Conservation (phyloP, 345 rosid species). For the Salix udensis region DNA sequence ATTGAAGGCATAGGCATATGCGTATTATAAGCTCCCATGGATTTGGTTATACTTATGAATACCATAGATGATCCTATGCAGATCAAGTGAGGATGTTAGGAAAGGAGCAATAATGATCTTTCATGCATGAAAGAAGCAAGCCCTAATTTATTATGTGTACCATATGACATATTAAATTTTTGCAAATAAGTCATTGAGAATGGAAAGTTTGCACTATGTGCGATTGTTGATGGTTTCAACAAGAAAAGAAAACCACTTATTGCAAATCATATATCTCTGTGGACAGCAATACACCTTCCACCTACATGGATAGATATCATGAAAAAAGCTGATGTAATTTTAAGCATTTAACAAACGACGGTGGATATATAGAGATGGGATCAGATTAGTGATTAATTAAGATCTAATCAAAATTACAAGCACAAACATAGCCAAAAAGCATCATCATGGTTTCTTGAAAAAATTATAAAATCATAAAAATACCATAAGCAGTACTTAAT, state of each 20-base stretch:
- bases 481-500: neutral
- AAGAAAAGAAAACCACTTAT: conserved; percentile 11
- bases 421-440: neutral
- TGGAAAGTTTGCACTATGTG: conserved; percentile 5
- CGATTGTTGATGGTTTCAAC: conserved; percentile 3
- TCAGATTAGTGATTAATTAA: neutral
- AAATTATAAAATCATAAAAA: neutral
- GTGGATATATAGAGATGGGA: neutral
- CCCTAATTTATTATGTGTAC: neutral
- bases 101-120: neutral
- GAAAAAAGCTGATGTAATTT: neutral
- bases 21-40: neutral
- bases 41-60: neutral
- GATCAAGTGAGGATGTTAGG: neutral
- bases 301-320: neutral
- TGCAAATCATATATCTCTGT: neutral
- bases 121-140: neutral
- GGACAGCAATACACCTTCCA: neutral
- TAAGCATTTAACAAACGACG: neutral
- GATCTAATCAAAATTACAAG: neutral
- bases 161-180: neutral
- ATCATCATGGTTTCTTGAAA: neutral
- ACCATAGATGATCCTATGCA: neutral
- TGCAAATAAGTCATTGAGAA: neutral
- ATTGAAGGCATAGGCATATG: too few relatives aligned